Evolutionary conservation across 148 eudicot species (phyloP).

Genomic region (Dianthus caryophyllus): DNA sequence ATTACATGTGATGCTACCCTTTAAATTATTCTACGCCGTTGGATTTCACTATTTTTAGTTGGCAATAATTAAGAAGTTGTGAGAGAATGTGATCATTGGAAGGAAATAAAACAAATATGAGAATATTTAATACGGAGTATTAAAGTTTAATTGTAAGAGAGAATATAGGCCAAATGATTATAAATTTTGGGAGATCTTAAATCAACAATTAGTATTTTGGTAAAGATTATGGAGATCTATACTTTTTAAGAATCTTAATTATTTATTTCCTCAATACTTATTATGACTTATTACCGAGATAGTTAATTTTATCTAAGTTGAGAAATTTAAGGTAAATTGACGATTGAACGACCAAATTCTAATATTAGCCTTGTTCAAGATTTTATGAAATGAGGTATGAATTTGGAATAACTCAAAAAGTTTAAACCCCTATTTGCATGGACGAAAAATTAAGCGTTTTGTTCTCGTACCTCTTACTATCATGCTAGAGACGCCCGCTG

Average conservation of each 20-base stretch:
- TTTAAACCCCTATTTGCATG: too few species aligned
- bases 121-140: not conserved
- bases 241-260: conserved; percentile 19
- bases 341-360: too few species aligned
- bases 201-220: conserved; percentile 6
- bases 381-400: too few species aligned
- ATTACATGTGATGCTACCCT: conserved; percentile 1
- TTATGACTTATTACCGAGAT: too few species aligned
- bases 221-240: conserved; percentile 12
- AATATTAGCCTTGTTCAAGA: too few species aligned
- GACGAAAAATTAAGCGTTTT: too few species aligned
- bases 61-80: not conserved
- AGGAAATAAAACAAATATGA: not conserved
- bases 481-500: too few species aligned
- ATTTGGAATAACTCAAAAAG: too few species aligned
- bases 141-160: not conserved
- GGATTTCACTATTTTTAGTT: conserved; percentile 9
- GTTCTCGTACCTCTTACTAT: too few species aligned
- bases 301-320: too few species aligned
- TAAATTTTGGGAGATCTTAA: conserved; percentile 1
- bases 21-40: not conserved
- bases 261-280: conserved; percentile 5
- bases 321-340: too few species aligned
- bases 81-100: not conserved
- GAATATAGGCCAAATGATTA: conserved; percentile 15